These are phyloP conservation scores for Phytophthora pistaciae DNA, from an alignment of 352 stramenopile species.

Conservation along the genomic window DNA sequence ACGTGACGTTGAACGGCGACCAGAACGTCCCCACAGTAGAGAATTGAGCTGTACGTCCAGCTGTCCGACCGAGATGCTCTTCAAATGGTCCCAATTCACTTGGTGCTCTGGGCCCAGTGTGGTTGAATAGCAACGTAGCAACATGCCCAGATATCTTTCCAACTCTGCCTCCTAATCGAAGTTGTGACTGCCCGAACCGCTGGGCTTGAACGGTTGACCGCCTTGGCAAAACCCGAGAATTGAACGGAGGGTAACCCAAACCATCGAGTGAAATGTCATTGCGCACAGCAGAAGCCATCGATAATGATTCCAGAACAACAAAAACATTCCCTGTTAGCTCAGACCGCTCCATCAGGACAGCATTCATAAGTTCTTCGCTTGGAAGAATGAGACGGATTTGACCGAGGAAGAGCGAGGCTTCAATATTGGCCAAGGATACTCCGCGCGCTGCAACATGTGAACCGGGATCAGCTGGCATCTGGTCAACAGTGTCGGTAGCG, in stretches of 20 bases:
- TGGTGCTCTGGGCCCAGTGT: not conserved
- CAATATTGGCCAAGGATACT: slow-evolving; percentile 34
- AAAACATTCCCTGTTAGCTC: slow-evolving; percentile 34
- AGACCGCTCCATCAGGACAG: slow-evolving; percentile 20
- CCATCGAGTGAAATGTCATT: slow-evolving; percentile 73
- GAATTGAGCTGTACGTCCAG: slow-evolving; percentile 24
- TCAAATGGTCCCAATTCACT: slow-evolving; percentile 41
- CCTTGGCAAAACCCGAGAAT: slow-evolving; percentile 70
- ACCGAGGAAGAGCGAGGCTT: slow-evolving; percentile 58
- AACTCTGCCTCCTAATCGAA: slow-evolving; percentile 52
- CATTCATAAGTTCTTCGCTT: slow-evolving; percentile 46
- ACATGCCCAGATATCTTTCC: slow-evolving; percentile 60
- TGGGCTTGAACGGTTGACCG: slow-evolving; percentile 53
- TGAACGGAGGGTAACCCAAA: slow-evolving; percentile 82
- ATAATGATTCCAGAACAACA: slow-evolving; percentile 64
- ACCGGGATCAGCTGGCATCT: not conserved
- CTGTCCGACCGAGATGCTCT: slow-evolving; percentile 31
- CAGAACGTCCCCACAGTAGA: slow-evolving; percentile 45
- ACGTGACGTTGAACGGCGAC: slow-evolving; percentile 59
- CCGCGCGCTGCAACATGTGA: not conserved
- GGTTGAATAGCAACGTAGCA: slow-evolving; percentile 33
- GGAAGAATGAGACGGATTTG: slow-evolving; percentile 65
- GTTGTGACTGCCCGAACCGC: slow-evolving; percentile 49
- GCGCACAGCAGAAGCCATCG: slow-evolving; percentile 48
- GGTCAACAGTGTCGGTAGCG: not conserved